Percentiles rank a stretch among this genome's conserved stretches.
phyloP scores from a whole-genome alignment of 139 green algal species.

The Ettlia oleoabundans region DNA sequence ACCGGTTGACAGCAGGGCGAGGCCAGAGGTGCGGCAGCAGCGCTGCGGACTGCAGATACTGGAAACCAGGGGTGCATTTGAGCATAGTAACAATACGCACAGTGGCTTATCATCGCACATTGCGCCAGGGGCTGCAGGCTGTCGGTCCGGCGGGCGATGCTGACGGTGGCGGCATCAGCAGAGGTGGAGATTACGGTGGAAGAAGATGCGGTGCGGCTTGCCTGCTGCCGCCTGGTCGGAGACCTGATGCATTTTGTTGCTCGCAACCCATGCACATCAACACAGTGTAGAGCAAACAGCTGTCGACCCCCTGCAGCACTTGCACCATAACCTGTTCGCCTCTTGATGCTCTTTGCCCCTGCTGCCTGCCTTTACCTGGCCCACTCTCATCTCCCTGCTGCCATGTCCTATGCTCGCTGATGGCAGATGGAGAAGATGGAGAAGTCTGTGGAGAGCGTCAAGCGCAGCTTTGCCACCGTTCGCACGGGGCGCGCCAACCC shows the following conservation, averaged over 20 bases:
- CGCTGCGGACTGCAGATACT: too few species aligned
- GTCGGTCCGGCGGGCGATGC: constrained; percentile 14
- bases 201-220: constrained; percentile 19
- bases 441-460: constrained; percentile 72
- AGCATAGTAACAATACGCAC: too few species aligned
- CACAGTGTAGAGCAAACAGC: neutral
- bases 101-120: neutral
- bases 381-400: neutral
- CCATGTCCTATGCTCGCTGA: too few species aligned
- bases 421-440: constrained; percentile 81
- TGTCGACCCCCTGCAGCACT: too few species aligned
- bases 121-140: neutral
- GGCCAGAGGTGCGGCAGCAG: neutral
- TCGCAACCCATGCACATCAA: too few species aligned
- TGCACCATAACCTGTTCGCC: neutral
- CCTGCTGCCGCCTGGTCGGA: neutral
- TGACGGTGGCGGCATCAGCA: constrained; percentile 11
- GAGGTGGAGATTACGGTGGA: constrained; percentile 31
- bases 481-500: constrained; percentile 91
- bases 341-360: neutral
- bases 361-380: neutral
- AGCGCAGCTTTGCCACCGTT: constrained; percentile 86
- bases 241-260: too few species aligned
- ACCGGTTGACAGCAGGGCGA: neutral
- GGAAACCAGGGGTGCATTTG: too few species aligned